These are phyloP conservation scores for Eutrema salsugineum DNA, from an alignment of 441 rosid species.

Conservation along the genomic window DNA sequence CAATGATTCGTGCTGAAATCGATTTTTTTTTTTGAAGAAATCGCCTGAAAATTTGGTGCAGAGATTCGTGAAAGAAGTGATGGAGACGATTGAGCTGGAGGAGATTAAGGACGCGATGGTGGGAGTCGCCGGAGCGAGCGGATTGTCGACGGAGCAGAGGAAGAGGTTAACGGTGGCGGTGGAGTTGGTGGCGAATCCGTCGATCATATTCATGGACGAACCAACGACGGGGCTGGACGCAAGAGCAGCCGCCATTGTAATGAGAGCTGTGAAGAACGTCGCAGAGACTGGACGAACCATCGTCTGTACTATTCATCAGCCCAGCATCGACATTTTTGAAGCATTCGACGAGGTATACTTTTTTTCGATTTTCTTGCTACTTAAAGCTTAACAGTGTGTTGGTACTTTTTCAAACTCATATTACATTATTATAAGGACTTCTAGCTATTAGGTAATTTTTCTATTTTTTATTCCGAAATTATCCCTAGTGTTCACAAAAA, in stretches of 20 bases:
- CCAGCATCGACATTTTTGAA: constrained; percentile 72
- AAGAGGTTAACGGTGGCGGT: constrained; percentile 73
- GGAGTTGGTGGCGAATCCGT: constrained; percentile 70
- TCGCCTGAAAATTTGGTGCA: constrained; percentile 5
- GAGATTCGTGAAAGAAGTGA: constrained; percentile 63
- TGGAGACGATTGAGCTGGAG: constrained; percentile 60
- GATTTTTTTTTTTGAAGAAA: no score
- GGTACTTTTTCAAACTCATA: no score
- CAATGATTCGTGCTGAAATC: not conserved
- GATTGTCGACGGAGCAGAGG: constrained; percentile 77
- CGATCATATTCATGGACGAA: constrained; percentile 75
- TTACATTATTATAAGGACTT: no score
- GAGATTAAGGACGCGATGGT: constrained; percentile 61
- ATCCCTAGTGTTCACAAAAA: no score
- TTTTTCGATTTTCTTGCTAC: no score
- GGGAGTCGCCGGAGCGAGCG: constrained; percentile 50
- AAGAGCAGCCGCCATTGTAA: constrained; percentile 71
- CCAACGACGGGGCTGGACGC: constrained; percentile 75
- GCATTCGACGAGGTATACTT: constrained; percentile 68
- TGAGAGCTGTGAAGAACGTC: constrained; percentile 68
- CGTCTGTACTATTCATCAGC: constrained; percentile 73
- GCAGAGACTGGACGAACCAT: constrained; percentile 75
- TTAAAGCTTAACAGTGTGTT: no score
- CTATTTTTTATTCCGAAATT: no score
- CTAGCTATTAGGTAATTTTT: no score